phyloP scores from a whole-genome alignment of 495 filamentous ascomycete species.

The Aspergillus nidulans region DNA sequence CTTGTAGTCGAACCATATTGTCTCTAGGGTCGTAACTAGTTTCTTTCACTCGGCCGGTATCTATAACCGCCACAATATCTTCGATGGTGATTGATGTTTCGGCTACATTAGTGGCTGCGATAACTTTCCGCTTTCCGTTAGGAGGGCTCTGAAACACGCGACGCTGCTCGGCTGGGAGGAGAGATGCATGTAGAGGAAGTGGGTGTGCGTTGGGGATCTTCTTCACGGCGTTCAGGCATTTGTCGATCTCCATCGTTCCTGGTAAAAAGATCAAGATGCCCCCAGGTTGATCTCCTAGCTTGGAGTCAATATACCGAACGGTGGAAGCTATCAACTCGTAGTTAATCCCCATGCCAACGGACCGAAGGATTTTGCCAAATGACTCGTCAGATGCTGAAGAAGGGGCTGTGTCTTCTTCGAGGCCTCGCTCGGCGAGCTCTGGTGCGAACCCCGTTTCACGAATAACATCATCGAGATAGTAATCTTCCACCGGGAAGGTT shows the following conservation, averaged over 20 bases:
- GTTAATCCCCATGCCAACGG: conserved; percentile 81
- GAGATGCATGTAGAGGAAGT: conserved; percentile 87
- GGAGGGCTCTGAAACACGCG: conserved; percentile 78
- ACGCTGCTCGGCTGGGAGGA: conserved; percentile 80
- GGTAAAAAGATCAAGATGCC: conserved; percentile 94
- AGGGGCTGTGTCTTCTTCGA: conserved; percentile 34
- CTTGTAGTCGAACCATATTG: conserved; percentile 90
- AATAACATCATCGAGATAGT: conserved; percentile 86
- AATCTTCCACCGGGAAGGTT: conserved; percentile 85
- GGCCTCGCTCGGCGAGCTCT: conserved; percentile 29
- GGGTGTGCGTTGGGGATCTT: conserved; percentile 68
- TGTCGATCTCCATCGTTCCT: conserved; percentile 78
- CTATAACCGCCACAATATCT: conserved; percentile 94
- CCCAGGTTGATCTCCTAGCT: conserved; percentile 64
- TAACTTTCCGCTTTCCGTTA: conserved; percentile 77
- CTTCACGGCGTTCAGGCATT: conserved; percentile 67
- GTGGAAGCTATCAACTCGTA: conserved; percentile 81
- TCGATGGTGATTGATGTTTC: conserved; percentile 98
- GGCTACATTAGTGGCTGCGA: conserved; percentile 92
- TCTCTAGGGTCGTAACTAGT: conserved; percentile 88
- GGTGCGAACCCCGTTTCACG: conserved; percentile 67
- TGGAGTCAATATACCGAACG: conserved; percentile 72
- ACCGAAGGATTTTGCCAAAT: conserved; percentile 64
- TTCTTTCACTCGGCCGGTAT: conserved; percentile 92
- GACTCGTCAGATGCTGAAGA: conserved; percentile 35